Evolutionary conservation across 2,329 filamentous ascomycete species (phyloP).

Genomic region (Neonectria neomacrospora): DNA sequence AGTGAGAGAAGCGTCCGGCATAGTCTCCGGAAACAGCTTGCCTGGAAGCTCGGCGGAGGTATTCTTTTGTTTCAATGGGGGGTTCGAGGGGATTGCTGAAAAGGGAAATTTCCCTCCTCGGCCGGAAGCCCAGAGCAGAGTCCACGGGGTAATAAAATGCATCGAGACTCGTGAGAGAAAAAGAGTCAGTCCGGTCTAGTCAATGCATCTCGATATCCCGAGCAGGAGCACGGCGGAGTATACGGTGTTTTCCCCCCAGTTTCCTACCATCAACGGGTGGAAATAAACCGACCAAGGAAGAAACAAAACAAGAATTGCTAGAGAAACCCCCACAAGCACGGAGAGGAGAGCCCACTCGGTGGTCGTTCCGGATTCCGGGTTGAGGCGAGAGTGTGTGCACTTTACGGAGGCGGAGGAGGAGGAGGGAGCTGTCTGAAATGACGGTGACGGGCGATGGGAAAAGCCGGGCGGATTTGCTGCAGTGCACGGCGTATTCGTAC

Average conservation of each 20-base stretch:
- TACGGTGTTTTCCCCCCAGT: too few relatives aligned
- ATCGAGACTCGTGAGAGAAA: not conserved
- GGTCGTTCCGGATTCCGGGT: constrained; percentile 21
- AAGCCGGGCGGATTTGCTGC: constrained; percentile 34
- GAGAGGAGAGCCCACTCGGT: constrained; percentile 11
- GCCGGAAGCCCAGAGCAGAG: constrained; percentile 22
- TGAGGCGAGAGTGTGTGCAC: not conserved
- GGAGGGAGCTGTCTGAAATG: constrained; percentile 9
- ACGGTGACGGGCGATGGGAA: constrained; percentile 26
- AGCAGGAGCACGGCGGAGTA: not conserved
- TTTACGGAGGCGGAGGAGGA: not conserved
- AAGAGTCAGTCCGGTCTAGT: not conserved
- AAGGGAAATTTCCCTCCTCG: constrained; percentile 38
- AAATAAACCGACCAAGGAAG: constrained; percentile 16
- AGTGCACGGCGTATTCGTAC: constrained; percentile 40
- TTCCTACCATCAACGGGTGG: not conserved
- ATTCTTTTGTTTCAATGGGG: constrained; percentile 18
- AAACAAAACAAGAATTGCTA: constrained; percentile 8
- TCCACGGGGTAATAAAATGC: constrained; percentile 2
- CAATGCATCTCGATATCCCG: not conserved
- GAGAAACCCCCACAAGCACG: not conserved
- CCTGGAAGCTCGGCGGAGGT: not conserved
- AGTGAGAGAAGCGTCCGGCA: constrained; percentile 30
- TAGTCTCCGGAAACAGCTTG: constrained; percentile 29
- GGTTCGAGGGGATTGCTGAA: constrained; percentile 25